Percentiles rank a stretch among this genome's conserved stretches.
Conservation (phyloP, 225 moss, liverwort and hornwort genomes). For the Antitrichia curtipendula region DNA sequence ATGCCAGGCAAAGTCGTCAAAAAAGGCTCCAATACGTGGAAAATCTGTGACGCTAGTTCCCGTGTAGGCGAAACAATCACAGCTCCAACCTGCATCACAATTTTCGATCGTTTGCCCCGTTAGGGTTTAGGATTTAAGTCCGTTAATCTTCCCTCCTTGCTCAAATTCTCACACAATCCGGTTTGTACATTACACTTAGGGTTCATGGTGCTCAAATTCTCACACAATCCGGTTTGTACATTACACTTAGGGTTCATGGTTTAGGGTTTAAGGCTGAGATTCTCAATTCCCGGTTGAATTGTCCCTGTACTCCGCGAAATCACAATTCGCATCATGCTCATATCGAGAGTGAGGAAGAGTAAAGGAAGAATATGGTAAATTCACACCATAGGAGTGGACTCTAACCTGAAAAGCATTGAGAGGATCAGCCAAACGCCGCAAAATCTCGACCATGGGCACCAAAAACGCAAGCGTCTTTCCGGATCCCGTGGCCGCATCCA, state of each 20-base stretch:
- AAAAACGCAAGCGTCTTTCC: conserved; percentile 90
- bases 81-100: conserved; percentile 67
- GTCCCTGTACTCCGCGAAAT: not conserved
- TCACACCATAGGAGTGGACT: not conserved
- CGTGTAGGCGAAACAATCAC: conserved; percentile 86
- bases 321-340: not conserved
- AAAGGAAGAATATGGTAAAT: not conserved
- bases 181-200: not conserved
- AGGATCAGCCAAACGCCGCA: conserved; percentile 55
- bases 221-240: too few relatives aligned
- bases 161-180: not conserved
- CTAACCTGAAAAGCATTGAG: conserved; percentile 63
- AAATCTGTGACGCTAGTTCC: conserved; percentile 90
- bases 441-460: conserved; percentile 77
- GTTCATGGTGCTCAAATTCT: too few relatives aligned
- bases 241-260: too few relatives aligned
- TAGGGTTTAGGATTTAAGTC: not conserved
- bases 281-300: not conserved
- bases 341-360: not conserved
- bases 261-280: not conserved
- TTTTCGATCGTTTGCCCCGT: not conserved
- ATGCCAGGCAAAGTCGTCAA: conserved; percentile 56
- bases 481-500: conserved; percentile 95
- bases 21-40: conserved; percentile 69
- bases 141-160: not conserved